A percentile compares a stretch with the other conserved stretches of the same genome.
Conservation (phyloP, 768 basidiomycete species). For the Tylopilus sp. region DNA sequence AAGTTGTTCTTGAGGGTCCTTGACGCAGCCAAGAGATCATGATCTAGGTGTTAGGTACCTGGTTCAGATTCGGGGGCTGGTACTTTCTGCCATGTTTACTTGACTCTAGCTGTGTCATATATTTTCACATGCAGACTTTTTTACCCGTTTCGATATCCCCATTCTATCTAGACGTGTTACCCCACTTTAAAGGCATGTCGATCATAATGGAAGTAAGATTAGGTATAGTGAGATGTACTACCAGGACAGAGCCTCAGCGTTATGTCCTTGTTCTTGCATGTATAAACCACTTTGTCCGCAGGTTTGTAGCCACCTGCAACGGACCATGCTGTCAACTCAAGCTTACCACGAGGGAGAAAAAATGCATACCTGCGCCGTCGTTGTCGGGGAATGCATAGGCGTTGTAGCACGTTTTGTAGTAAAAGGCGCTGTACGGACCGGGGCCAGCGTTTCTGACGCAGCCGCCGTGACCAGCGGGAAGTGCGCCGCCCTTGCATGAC, state of each 20-base stretch:
- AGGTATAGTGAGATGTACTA: slow-evolving; percentile 9
- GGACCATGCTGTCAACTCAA: background rate
- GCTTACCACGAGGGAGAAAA: background rate
- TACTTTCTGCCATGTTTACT: background rate
- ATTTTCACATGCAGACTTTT: background rate
- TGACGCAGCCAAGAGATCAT: slow-evolving; percentile 13
- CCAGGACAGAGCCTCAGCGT: slow-evolving; percentile 22
- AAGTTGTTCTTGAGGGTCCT: slow-evolving; percentile 17
- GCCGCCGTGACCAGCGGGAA: background rate
- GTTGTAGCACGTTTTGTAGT: slow-evolving; percentile 3
- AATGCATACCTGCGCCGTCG: slow-evolving; percentile 14
- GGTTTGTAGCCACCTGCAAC: slow-evolving; percentile 5
- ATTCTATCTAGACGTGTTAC: background rate
- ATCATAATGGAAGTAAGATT: background rate
- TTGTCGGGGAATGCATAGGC: slow-evolving; percentile 22
- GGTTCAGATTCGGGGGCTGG: background rate
- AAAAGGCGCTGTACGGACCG: background rate
- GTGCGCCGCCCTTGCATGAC: background rate
- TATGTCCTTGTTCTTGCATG: slow-evolving; percentile 16
- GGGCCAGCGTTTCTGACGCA: background rate
- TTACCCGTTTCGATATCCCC: background rate
- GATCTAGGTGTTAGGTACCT: background rate
- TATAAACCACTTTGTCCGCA: slow-evolving; percentile 21
- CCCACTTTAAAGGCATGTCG: background rate
- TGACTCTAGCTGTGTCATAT: too few species aligned